These are phyloP conservation scores for Zasmidium angulare DNA, from an alignment of 2,329 filamentous ascomycete genomes.

Conservation along the genomic window DNA sequence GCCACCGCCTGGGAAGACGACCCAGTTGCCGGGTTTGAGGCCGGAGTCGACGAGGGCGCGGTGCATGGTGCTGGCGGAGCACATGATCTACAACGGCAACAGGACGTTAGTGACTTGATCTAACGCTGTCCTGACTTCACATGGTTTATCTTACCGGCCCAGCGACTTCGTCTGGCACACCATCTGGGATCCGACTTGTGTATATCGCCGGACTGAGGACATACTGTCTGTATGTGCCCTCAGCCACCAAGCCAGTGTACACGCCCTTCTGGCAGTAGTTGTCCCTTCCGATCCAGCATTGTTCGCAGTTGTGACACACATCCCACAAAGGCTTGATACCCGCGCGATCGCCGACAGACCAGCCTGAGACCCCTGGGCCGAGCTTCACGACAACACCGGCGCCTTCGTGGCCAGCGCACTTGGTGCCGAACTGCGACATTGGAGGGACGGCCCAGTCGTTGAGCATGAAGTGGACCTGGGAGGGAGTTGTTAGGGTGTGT, in stretches of 20 bases:
- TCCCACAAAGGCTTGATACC: constrained; percentile 52
- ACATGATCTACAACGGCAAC: constrained; percentile 61
- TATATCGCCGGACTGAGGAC: constrained; percentile 56
- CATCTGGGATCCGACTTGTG: constrained; percentile 56
- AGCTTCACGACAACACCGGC: constrained; percentile 59
- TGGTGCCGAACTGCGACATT: constrained; percentile 43
- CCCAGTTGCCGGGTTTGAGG: constrained; percentile 54
- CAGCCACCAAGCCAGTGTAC: constrained; percentile 46
- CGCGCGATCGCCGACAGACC: constrained; percentile 55
- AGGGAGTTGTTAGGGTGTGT: background rate
- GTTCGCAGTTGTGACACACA: constrained; percentile 50
- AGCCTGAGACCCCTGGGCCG: constrained; percentile 53
- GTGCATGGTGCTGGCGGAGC: constrained; percentile 59
- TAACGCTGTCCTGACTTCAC: too few species aligned
- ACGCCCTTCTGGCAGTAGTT: constrained; percentile 52
- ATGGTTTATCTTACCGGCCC: constrained; percentile 41
- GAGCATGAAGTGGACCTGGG: background rate
- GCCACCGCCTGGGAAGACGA: constrained; percentile 55
- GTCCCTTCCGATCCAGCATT: constrained; percentile 54
- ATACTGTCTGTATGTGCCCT: constrained; percentile 60
- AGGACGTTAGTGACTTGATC: too few species aligned
- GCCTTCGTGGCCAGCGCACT: constrained; percentile 50
- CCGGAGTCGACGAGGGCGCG: constrained; percentile 54
- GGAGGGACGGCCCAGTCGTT: constrained; percentile 50
- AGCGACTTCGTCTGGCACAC: constrained; percentile 55